phyloP scores from a whole-genome alignment of 257 asterid species.

The Penstemon newberryi region DNA sequence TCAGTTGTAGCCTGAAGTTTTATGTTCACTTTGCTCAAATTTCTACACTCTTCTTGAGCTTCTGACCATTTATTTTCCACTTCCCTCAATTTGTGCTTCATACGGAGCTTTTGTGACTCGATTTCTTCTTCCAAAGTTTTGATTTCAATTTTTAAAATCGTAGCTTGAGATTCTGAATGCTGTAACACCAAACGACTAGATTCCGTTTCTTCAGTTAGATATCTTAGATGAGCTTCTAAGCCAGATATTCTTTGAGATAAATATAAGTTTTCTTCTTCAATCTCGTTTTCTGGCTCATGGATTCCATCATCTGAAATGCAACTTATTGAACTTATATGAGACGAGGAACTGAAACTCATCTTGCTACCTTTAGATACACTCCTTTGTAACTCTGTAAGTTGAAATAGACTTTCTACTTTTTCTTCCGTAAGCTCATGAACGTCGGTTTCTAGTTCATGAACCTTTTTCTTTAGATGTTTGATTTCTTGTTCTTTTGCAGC shows the following conservation, averaged over 20 bases:
- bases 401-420: constrained; percentile 29
- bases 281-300: constrained; percentile 10
- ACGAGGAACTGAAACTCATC: constrained; percentile 1
- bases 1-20: constrained; percentile 44
- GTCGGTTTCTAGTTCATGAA: constrained; percentile 37
- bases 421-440: constrained; percentile 35
- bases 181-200: constrained; percentile 38
- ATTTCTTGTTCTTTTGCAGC: constrained; percentile 33
- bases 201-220: constrained; percentile 39
- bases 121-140: constrained; percentile 37
- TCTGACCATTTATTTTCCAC: constrained; percentile 40
- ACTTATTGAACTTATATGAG: constrained; percentile 1
- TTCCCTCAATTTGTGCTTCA: constrained; percentile 36
- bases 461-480: constrained; percentile 29
- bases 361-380: constrained; percentile 1
- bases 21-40: constrained; percentile 38
- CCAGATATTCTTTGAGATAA: constrained; percentile 47
- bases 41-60: constrained; percentile 40
- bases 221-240: constrained; percentile 54
- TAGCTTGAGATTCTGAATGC: constrained; percentile 30
- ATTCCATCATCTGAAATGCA: too few relatives aligned
- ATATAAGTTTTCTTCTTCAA: constrained; percentile 42
- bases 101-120: constrained; percentile 31
- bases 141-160: constrained; percentile 30
- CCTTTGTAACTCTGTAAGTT: constrained; percentile 27